Percentiles rank a stretch among this genome's conserved stretches.
Conservation (phyloP, 305 asterid genomes). For the Vinca major region DNA sequence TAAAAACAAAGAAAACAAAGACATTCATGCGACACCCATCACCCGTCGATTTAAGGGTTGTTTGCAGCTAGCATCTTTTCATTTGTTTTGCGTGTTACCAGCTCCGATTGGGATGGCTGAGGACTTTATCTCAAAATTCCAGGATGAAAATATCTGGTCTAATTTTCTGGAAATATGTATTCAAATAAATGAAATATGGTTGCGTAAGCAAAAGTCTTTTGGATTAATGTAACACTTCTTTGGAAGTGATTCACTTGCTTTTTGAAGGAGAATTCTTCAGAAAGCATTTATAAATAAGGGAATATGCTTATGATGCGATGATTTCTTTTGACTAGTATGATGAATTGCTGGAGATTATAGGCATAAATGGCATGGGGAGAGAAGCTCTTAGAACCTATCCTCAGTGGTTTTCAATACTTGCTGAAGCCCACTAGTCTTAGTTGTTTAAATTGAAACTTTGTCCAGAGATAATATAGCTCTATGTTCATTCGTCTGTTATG, state of each 20-base stretch:
- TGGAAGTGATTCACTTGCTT: not conserved
- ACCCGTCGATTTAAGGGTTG: not conserved
- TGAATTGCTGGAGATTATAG: not conserved
- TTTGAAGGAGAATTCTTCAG: not conserved
- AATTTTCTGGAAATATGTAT: not conserved
- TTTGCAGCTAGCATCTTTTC: not conserved
- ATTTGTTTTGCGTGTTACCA: not conserved
- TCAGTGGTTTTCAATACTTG: not conserved
- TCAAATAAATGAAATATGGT: not conserved
- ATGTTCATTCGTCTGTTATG: not conserved
- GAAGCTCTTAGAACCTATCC: not conserved
- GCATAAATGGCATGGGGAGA: not conserved
- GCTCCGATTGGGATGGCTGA: not conserved
- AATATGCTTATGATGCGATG: not conserved
- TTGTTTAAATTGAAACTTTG: not conserved
- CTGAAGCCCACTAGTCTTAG: not conserved
- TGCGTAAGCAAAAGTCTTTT: not conserved
- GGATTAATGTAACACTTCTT: not conserved
- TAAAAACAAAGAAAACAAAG: no score
- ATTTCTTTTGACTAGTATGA: not conserved
- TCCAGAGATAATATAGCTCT: not conserved
- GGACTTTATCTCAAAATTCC: not conserved
- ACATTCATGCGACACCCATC: no score
- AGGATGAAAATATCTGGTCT: not conserved
- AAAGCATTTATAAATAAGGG: not conserved